phyloP scores from a whole-genome alignment of 2,329 filamentous ascomycete species.

The Botrytis aclada region DNA sequence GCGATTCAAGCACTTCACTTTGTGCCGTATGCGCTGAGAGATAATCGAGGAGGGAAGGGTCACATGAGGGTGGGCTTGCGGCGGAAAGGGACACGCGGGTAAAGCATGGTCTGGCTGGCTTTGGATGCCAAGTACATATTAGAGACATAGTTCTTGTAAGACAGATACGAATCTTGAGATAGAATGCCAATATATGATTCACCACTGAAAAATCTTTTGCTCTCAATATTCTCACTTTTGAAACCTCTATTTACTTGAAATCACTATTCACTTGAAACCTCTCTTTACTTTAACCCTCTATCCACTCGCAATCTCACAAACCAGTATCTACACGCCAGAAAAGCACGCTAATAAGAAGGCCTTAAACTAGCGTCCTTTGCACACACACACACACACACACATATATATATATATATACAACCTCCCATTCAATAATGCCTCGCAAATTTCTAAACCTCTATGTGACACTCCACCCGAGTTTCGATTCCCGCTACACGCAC shows the following conservation, averaged over 20 bases:
- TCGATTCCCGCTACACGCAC: background rate
- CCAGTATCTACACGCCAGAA: too few species aligned
- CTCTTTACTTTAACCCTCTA: too few species aligned
- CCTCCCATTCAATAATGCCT: background rate
- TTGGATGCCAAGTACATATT: background rate
- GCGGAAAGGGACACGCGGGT: slow-evolving; percentile 9
- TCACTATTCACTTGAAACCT: too few species aligned
- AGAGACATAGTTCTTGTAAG: background rate
- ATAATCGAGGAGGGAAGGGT: slow-evolving; percentile 53
- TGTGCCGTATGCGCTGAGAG: slow-evolving; percentile 54
- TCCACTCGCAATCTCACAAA: too few species aligned
- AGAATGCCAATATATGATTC: background rate
- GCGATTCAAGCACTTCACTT: slow-evolving; percentile 44
- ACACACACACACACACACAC: too few species aligned
- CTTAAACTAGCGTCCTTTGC: background rate
- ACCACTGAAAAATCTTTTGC: background rate
- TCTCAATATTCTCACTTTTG: background rate
- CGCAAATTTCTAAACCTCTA: background rate
- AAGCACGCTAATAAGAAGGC: background rate
- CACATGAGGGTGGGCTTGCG: slow-evolving; percentile 31
- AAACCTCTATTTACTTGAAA: background rate
- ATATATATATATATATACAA: too few species aligned
- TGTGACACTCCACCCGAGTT: background rate
- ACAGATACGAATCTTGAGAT: background rate
- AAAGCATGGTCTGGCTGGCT: background rate